phyloP scores from a whole-genome alignment of 768 basidiomycete species.

The Macrolepiota dolichaula region DNA sequence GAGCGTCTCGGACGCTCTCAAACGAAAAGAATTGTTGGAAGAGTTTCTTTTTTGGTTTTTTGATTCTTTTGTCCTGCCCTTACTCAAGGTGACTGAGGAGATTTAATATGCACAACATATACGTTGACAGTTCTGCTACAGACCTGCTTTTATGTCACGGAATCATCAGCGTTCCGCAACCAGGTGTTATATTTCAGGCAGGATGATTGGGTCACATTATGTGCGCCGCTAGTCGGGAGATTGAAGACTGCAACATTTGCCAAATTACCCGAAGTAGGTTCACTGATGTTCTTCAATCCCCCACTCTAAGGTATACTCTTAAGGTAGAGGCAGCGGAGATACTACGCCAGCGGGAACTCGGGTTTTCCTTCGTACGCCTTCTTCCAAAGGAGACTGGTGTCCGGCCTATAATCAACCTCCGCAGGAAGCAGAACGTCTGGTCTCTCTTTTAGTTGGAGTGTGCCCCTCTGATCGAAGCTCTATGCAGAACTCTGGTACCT shows the following conservation, averaged over 20 bases:
- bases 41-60: conserved; percentile 97
- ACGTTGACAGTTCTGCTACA: conserved; percentile 24
- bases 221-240: conserved; percentile 75
- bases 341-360: conserved; percentile 67
- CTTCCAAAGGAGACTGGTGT: conserved; percentile 95
- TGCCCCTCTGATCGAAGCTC: background rate
- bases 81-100: conserved; percentile 61
- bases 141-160: conserved; percentile 94
- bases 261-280: conserved; percentile 61
- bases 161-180: conserved; percentile 82
- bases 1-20: conserved; percentile 64
- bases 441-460: background rate
- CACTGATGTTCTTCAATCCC: background rate
- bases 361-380: conserved; percentile 83
- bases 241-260: conserved; percentile 70
- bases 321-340: conserved; percentile 66
- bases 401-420: conserved; percentile 89
- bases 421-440: conserved; percentile 36
- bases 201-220: conserved; percentile 88
- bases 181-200: conserved; percentile 89
- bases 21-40: conserved; percentile 76
- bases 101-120: background rate
- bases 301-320: background rate
- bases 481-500: conserved; percentile 40
- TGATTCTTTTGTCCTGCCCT: conserved; percentile 74